A percentile compares a stretch with the other conserved stretches of the same genome.
Conservation (phyloP, 331 rosid species). For the Malus hybrid region DNA sequence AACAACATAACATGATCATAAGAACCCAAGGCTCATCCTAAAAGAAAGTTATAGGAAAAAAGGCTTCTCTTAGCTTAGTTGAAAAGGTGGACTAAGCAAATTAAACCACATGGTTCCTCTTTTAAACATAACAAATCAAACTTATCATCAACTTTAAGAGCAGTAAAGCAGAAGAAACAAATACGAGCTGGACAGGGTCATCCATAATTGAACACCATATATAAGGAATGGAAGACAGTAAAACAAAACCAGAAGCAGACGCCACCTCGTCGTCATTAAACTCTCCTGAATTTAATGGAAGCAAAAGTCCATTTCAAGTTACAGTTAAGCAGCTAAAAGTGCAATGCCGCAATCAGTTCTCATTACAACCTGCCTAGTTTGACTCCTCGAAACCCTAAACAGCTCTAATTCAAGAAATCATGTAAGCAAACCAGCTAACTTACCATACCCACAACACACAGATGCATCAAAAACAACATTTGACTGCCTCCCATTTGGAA, state of each 20-base stretch:
- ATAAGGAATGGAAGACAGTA: constrained; percentile 19
- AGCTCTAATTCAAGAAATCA: constrained; percentile 15
- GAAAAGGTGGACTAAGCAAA: not conserved
- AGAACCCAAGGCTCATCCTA: not conserved
- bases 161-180: too few relatives aligned
- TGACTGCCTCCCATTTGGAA: constrained; percentile 16
- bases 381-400: constrained; percentile 16
- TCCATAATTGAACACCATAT: constrained; percentile 8
- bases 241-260: constrained; percentile 17
- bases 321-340: constrained; percentile 12
- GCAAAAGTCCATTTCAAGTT: constrained; percentile 6
- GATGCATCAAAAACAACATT: constrained; percentile 15
- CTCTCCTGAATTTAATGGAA: constrained; percentile 10
- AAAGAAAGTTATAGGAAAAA: not conserved
- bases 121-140: not conserved
- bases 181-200: constrained; percentile 8
- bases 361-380: constrained; percentile 31
- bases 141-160: not conserved
- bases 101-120: not conserved
- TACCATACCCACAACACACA: constrained; percentile 16
- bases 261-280: constrained; percentile 15
- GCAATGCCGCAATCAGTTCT: constrained; percentile 20
- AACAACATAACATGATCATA: not conserved
- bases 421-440: constrained; percentile 20
- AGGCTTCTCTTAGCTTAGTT: not conserved